Conservation (phyloP, 2,329 filamentous ascomycete genomes). For the Penicillium sp. region DNA sequence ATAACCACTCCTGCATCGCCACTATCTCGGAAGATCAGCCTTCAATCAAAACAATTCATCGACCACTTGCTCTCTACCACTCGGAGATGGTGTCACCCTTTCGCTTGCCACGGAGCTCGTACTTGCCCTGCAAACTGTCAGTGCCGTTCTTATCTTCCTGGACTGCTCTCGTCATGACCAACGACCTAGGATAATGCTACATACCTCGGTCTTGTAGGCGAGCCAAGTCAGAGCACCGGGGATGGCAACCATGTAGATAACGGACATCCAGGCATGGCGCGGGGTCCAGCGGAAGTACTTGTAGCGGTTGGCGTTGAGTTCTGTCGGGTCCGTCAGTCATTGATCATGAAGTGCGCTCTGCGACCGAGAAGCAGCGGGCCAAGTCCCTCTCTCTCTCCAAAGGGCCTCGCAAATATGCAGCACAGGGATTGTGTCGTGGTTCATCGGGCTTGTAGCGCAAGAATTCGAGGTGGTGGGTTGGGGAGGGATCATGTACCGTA, state of each 20-base stretch:
- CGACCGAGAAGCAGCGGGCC: not conserved
- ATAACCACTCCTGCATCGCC: slow-evolving; percentile 2
- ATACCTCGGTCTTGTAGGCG: slow-evolving; percentile 84
- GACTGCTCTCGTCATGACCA: not conserved
- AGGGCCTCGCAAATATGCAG: not conserved
- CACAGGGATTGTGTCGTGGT: not conserved
- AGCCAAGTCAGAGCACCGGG: slow-evolving; percentile 73
- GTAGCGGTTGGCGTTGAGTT: slow-evolving; percentile 82
- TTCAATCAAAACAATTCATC: slow-evolving; percentile 14
- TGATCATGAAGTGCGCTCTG: not conserved
- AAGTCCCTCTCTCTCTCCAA: not conserved
- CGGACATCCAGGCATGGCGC: slow-evolving; percentile 77
- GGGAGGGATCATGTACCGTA: slow-evolving; percentile 51
- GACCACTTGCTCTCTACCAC: slow-evolving; percentile 58
- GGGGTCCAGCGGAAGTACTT: slow-evolving; percentile 96
- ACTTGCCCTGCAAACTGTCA: slow-evolving; percentile 72
- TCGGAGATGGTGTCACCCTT: slow-evolving; percentile 84
- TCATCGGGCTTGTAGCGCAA: not conserved
- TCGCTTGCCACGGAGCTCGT: slow-evolving; percentile 82
- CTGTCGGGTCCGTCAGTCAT: slow-evolving; percentile 54
- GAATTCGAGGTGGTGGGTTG: slow-evolving; percentile 21
- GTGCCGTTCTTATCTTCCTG: slow-evolving; percentile 12
- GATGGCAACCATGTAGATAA: slow-evolving; percentile 76
- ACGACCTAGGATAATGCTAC: slow-evolving; percentile 46
- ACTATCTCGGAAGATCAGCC: not conserved